Percentiles rank a stretch among this genome's conserved stretches.
Evolutionary conservation across 371 early-diverging fungal genomes (phyloP).

Genomic region (Mortierella sp.): DNA sequence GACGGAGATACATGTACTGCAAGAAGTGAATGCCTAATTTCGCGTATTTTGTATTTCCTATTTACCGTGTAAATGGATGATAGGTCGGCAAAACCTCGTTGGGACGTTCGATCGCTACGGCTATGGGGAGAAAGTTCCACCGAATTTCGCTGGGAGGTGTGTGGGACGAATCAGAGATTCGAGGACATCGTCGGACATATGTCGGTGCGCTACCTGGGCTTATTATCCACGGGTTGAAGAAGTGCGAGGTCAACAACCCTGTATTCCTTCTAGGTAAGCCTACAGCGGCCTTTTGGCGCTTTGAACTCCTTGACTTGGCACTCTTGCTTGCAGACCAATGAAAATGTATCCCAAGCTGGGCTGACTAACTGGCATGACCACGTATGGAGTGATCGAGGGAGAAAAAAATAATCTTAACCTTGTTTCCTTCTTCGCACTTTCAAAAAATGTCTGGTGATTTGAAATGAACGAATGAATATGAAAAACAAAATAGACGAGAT

Average conservation of each 20-base stretch:
- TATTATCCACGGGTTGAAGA: slow-evolving; percentile 82
- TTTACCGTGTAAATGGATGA: background rate
- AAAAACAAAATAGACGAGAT: slow-evolving; percentile 76
- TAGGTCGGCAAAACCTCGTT: slow-evolving; percentile 88
- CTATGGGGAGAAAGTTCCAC: slow-evolving; percentile 86
- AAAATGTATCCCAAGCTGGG: background rate
- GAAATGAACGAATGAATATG: background rate
- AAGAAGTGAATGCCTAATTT: background rate
- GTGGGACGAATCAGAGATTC: slow-evolving; percentile 90
- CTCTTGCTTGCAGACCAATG: background rate
- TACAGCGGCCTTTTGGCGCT: too few species aligned
- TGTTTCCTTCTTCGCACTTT: background rate
- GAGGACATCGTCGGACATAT: slow-evolving; percentile 95
- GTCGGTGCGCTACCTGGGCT: slow-evolving; percentile 91
- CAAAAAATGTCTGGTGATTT: background rate
- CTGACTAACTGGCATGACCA: background rate
- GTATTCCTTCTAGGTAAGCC: slow-evolving; percentile 75
- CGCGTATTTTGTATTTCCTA: background rate
- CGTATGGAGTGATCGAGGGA: background rate
- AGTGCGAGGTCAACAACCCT: slow-evolving; percentile 85
- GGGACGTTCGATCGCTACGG: slow-evolving; percentile 84
- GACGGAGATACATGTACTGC: background rate
- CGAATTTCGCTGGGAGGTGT: slow-evolving; percentile 92
- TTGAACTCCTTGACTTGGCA: background rate
- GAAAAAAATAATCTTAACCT: background rate